Evolutionary conservation across 1,139 yeast genomes (phyloP), one percentile per base, ranked within the genome.

Genomic region (Yamadazyma songkhlaensis): DNA sequence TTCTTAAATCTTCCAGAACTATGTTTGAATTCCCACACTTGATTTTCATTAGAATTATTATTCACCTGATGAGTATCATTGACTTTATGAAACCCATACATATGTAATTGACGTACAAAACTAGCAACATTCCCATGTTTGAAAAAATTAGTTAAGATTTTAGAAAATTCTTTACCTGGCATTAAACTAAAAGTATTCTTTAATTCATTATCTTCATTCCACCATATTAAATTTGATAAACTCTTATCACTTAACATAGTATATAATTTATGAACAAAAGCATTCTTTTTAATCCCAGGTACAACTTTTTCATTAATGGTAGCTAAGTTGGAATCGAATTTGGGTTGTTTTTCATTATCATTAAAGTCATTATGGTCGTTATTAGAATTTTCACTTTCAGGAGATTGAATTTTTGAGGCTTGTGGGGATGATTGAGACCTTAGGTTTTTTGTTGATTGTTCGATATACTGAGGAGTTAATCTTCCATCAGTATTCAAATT

Each of bases 21-120:
- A 54, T 90, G 98, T 46, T 83, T 82, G 62, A 90, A 90, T 59
- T 87, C 95, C 97, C 97, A 90, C 4, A 75, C 53, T 44, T 69
- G 62, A 17, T 59, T 27, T 49, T 41, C 38, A 56, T 47, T 47
- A 25, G 41, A 27, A 31, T 36, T 44, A 3, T 3, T 12, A 13
- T 5, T 30, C n/a, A 15, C 23, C 15, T 36, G 35, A 7, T 32
- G 25, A 3, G 34, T 29, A 28, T 74, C 82, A 42, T 73, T 73
- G 7, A 79, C 84, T 46, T 74, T 74, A 49, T 70, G 76, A 46
- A 70, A 70, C 7, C 75, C 76, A 48, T 70, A 70, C 76, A 70
- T 70, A 50, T 70, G 76, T 27, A 70, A 55, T 50, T 70, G 76
- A 30, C 76, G 60, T 9, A 70, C 74, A 52, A 70, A 70, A 48